Evolutionary conservation across 768 basidiomycete genomes (phyloP), one percentile per base, ranked within the genome.

Genomic region (Trametes cubensis): DNA sequence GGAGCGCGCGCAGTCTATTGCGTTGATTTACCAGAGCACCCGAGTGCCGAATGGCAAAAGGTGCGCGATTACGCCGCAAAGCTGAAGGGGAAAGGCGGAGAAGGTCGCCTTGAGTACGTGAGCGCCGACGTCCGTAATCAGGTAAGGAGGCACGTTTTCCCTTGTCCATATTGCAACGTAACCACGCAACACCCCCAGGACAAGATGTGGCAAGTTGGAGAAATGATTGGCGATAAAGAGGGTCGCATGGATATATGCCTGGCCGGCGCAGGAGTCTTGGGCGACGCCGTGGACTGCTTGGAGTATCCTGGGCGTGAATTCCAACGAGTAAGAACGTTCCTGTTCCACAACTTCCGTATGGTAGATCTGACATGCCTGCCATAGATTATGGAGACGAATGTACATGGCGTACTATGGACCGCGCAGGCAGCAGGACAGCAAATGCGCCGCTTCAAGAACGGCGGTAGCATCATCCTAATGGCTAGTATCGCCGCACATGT

Each of bases 201-300:
- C 6, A 55, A 58, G 21, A 66, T 69, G 67, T 89, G 88, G 86
- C 77, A 76, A 40, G 73, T 76, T 45, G 84, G 73, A 14, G 74
- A 81, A 68, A 78, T 79, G 66, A 85, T 93, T 46, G 89, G 85
- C 0, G 80, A 89, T 56, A 79, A 74, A 65, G 90, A 92, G 62
- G 81, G 82, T 18, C 77, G 90, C 64, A 80, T 92, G 75, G 90
- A 93, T 67, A 79, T 87, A 7, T 89, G 88, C 66, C 71, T 92
- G 55, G 90, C 89, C 1, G 89, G 89, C 11, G 90, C 91, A 34
- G 91, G 90, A 11, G 82, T 92, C 55, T 69, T 88, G 67, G 61
- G 59, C 14, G 67, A 76, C 0, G 77, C 87, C 61, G 82, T 71
- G 20, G 83, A 84, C 58, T 89, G 87, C 66, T 71, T 90, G 71